phyloP scores from a whole-genome alignment of 331 rosid genomes.

The Phaseolus coccineus region DNA sequence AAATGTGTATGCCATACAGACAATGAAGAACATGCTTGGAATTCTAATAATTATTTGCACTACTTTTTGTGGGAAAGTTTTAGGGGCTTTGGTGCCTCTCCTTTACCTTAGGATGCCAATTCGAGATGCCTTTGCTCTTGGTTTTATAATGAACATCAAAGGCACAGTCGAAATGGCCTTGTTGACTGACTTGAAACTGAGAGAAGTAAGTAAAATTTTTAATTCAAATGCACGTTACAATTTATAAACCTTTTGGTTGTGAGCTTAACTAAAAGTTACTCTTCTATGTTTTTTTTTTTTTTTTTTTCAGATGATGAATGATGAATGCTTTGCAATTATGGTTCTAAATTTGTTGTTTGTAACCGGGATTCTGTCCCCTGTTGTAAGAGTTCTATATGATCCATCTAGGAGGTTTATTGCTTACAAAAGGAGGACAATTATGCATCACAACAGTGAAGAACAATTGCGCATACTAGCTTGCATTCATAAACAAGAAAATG shows the following conservation, averaged over 20 bases:
- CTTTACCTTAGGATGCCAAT: constrained; percentile 63
- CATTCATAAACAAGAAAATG: constrained; percentile 60
- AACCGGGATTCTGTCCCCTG: constrained; percentile 58
- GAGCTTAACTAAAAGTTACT: neutral
- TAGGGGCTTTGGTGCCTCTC: constrained; percentile 64
- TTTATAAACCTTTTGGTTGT: neutral
- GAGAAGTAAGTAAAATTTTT: constrained; percentile 51
- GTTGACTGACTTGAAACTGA: constrained; percentile 50
- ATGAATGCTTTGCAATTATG: constrained; percentile 67
- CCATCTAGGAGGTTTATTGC: constrained; percentile 65
- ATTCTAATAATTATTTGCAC: constrained; percentile 50
- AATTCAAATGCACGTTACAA: neutral
- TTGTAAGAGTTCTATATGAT: constrained; percentile 59
- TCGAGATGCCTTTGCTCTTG: constrained; percentile 63
- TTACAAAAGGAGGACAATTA: constrained; percentile 64
- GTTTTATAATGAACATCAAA: constrained; percentile 66
- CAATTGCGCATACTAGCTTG: constrained; percentile 67
- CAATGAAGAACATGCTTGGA: constrained; percentile 48
- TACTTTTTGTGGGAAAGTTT: constrained; percentile 54
- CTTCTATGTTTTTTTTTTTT: neutral
- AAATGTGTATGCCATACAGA: constrained; percentile 58
- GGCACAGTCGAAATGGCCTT: constrained; percentile 64
- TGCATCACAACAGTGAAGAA: constrained; percentile 51
- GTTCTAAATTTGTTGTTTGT: constrained; percentile 52
- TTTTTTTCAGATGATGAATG: constrained; percentile 55